Conservation (phyloP, 768 basidiomycete genomes). For the Lactarius akahatsu region DNA sequence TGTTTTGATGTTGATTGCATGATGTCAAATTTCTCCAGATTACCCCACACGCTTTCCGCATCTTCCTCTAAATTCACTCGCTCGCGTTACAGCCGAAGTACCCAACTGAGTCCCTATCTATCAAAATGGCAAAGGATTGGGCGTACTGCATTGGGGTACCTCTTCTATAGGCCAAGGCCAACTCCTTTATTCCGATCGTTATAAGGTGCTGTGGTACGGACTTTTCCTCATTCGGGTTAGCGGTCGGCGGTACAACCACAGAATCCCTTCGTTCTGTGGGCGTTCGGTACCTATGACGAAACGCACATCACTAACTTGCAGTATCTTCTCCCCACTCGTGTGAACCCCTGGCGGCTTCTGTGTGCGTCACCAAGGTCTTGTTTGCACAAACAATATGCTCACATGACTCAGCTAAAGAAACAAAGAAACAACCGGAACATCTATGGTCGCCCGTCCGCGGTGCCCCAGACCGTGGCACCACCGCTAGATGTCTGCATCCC, state of each 20-base stretch:
- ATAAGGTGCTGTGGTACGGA: background rate
- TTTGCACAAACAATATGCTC: background rate
- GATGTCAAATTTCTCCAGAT: slow-evolving; percentile 17
- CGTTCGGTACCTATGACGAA: slow-evolving; percentile 3
- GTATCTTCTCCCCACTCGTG: background rate
- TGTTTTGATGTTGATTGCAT: background rate
- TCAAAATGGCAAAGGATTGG: background rate
- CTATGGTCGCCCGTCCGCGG: background rate
- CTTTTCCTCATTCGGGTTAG: slow-evolving; percentile 19
- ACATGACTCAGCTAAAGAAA: background rate
- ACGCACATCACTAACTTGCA: background rate
- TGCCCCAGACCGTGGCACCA: background rate
- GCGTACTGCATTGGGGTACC: background rate
- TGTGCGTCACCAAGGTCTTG: background rate
- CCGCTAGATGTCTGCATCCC: background rate
- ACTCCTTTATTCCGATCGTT: background rate
- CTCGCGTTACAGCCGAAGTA: slow-evolving; percentile 1
- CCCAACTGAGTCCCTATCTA: background rate
- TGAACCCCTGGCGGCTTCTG: background rate
- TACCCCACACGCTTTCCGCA: slow-evolving; percentile 1
- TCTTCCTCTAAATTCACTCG: too few species aligned
- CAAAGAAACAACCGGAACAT: background rate
- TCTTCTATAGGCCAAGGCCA: background rate
- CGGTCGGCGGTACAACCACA: background rate
- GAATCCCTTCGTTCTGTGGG: background rate